Evolutionary conservation across 805 yeast species (phyloP).

Genomic region (Cyberlindnera mycetangii): DNA sequence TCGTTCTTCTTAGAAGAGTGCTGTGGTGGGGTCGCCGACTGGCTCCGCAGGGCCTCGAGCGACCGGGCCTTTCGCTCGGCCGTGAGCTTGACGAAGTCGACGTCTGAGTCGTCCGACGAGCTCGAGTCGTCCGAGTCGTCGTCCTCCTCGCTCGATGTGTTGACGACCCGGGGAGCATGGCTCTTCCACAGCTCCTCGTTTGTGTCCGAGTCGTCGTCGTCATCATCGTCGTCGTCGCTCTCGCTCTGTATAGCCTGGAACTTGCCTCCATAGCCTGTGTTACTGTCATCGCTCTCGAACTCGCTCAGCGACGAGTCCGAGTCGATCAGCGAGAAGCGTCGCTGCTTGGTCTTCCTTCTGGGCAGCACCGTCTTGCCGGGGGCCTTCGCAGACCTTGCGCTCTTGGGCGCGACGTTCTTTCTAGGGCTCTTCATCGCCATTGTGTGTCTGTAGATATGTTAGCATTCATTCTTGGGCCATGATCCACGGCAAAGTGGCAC

Average conservation of each 20-base stretch:
- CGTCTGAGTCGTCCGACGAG: constrained; percentile 60
- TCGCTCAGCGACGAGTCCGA: constrained; percentile 42
- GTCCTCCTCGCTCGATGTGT: constrained; percentile 34
- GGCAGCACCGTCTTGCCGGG: constrained; percentile 29
- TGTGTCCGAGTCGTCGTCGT: constrained; percentile 19
- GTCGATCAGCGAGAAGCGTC: constrained; percentile 42
- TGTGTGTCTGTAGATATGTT: not conserved
- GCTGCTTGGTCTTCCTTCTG: constrained; percentile 29
- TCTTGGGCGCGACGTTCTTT: constrained; percentile 24
- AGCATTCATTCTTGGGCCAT: not conserved
- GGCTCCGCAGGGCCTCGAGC: constrained; percentile 42
- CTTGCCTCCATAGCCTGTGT: constrained; percentile 9
- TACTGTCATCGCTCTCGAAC: constrained; percentile 32
- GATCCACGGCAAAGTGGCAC: not conserved
- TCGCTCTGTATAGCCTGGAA: constrained; percentile 35
- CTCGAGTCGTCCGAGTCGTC: constrained; percentile 39
- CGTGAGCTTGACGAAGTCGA: constrained; percentile 70
- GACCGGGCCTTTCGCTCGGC: constrained; percentile 62
- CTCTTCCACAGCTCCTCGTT: constrained; percentile 29
- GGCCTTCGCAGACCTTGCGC: constrained; percentile 27
- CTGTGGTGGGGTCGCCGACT: constrained; percentile 28
- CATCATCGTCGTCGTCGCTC: constrained; percentile 29
- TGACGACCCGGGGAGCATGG: constrained; percentile 28
- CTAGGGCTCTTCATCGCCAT: constrained; percentile 19
- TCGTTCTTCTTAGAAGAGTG: constrained; percentile 13